Percentiles rank a stretch among this genome's conserved stretches.
phyloP scores from a whole-genome alignment of 2,329 filamentous ascomycete genomes.

The Fusarium luffae region DNA sequence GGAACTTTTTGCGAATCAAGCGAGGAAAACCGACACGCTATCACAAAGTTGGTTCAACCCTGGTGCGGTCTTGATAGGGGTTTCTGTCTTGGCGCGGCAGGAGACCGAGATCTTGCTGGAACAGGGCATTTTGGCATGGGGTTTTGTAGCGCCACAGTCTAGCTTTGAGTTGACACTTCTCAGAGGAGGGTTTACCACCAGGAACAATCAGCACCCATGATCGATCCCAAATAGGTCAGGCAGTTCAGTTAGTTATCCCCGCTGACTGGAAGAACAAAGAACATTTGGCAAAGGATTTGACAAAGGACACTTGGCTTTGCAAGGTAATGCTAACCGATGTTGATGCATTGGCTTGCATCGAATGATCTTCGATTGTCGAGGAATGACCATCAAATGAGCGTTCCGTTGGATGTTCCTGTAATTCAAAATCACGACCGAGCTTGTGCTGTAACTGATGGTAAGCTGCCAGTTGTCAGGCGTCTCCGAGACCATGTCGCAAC shows the following conservation, averaged over 20 bases:
- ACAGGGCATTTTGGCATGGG: constrained; percentile 31
- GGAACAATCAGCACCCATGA: not conserved
- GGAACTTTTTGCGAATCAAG: constrained; percentile 1
- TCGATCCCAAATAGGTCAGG: constrained; percentile 9
- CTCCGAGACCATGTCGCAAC: constrained; percentile 13
- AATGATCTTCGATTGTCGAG: constrained; percentile 2
- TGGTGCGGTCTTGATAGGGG: constrained; percentile 12
- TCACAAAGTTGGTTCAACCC: constrained; percentile 32
- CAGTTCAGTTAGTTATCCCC: constrained; percentile 1
- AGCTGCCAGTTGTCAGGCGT: not conserved
- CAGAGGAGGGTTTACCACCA: constrained; percentile 27
- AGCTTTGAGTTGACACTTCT: constrained; percentile 31
- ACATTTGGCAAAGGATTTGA: not conserved
- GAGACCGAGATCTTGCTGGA: constrained; percentile 37
- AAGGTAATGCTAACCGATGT: not conserved
- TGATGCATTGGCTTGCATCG: not conserved
- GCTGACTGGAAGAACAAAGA: not conserved
- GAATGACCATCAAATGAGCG: not conserved
- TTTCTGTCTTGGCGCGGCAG: constrained; percentile 23
- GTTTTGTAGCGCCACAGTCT: constrained; percentile 37
- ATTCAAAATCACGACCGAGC: not conserved
- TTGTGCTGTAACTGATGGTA: not conserved
- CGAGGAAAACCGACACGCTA: constrained; percentile 19
- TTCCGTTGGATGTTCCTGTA: not conserved
- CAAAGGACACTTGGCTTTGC: constrained; percentile 1